phyloP scores from a whole-genome alignment of 257 asterid genomes.

The Plantago major region DNA sequence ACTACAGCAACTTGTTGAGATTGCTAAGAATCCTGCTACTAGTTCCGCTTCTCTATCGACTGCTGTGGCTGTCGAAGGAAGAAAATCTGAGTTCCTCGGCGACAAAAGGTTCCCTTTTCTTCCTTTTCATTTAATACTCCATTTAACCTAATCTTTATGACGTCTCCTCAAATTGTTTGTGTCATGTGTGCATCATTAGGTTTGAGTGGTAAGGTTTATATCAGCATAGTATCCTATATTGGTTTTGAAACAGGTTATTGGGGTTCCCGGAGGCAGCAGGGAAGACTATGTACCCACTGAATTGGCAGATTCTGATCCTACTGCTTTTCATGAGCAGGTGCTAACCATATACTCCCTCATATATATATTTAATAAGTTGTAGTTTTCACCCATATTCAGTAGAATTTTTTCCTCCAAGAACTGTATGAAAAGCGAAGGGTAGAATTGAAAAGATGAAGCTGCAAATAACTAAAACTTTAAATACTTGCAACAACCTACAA shows the following conservation, averaged over 20 bases:
- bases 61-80: slow-evolving; percentile 51
- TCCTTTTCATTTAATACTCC: too few relatives aligned
- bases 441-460: too few relatives aligned
- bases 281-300: slow-evolving; percentile 53
- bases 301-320: slow-evolving; percentile 64
- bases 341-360: background rate
- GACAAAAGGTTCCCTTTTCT: slow-evolving; percentile 99
- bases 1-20: slow-evolving; percentile 83
- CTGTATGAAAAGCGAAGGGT: too few relatives aligned
- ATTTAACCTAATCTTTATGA: too few relatives aligned
- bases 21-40: slow-evolving; percentile 76
- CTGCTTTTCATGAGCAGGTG: slow-evolving; percentile 81
- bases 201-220: background rate
- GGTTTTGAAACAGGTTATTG: slow-evolving; percentile 45
- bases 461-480: too few relatives aligned
- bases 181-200: background rate
- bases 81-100: slow-evolving; percentile 45
- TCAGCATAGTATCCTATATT: background rate
- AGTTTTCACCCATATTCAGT: too few relatives aligned
- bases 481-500: too few relatives aligned
- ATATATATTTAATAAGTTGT: background rate
- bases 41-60: slow-evolving; percentile 37
- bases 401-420: too few relatives aligned
- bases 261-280: slow-evolving; percentile 43
- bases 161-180: background rate